Percentiles rank a stretch among this genome's conserved stretches.
These are phyloP conservation scores for Nakaseomyces bracarensis DNA, from an alignment of 1,139 yeast species.

Conservation along the genomic window DNA sequence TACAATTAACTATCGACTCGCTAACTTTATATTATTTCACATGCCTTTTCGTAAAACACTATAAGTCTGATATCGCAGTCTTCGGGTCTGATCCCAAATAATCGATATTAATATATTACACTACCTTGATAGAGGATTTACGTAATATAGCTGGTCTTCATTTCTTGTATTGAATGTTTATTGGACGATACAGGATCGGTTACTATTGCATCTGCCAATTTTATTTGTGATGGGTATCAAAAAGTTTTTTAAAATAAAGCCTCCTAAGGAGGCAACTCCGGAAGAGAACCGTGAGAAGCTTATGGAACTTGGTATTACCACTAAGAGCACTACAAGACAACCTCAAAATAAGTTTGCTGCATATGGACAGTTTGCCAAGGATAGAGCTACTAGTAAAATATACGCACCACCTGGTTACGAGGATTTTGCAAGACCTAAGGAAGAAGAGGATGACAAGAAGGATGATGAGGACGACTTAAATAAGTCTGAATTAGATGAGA, in stretches of 20 bases:
- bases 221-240: conserved; percentile 33
- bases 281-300: conserved; percentile 46
- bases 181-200: too few species aligned
- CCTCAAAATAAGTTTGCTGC: conserved; percentile 58
- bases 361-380: conserved; percentile 52
- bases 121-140: too few species aligned
- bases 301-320: conserved; percentile 45
- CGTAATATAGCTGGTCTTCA: too few species aligned
- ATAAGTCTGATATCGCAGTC: too few species aligned
- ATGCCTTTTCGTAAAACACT: neutral
- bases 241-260: conserved; percentile 49
- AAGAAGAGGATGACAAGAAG: conserved; percentile 7
- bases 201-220: too few species aligned
- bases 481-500: conserved; percentile 16
- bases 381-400: conserved; percentile 35
- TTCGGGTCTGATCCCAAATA: too few species aligned
- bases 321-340: conserved; percentile 35
- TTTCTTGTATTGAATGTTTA: too few species aligned
- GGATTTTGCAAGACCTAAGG: conserved; percentile 18
- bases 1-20: too few species aligned
- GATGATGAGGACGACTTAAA: conserved; percentile 22
- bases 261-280: conserved; percentile 53
- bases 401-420: conserved; percentile 42
- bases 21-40: too few species aligned
- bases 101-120: too few species aligned